phyloP scores from a whole-genome alignment of 192 early-diverging fungal species.

The Umbelopsis vinacea region DNA sequence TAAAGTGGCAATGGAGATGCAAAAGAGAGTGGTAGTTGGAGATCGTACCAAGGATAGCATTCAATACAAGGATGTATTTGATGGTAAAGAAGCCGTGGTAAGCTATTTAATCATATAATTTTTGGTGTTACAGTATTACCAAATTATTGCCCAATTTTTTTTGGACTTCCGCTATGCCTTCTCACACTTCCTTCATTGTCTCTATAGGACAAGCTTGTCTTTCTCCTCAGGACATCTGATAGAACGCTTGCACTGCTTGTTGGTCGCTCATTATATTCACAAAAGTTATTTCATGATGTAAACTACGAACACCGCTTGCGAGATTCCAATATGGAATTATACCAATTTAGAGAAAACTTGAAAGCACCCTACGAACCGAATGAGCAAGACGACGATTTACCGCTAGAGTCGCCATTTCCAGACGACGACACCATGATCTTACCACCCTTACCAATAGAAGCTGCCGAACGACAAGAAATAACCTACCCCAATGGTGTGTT shows the following conservation, averaged over 20 bases:
- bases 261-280: slow-evolving; percentile 86
- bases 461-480: background rate
- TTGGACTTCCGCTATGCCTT: background rate
- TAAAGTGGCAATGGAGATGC: slow-evolving; percentile 68
- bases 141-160: no score
- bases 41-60: slow-evolving; percentile 76
- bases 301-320: slow-evolving; percentile 81
- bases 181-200: background rate
- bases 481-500: slow-evolving; percentile 70
- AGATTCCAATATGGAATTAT: slow-evolving; percentile 80
- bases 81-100: slow-evolving; percentile 89
- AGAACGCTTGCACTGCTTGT: slow-evolving; percentile 85
- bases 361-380: background rate
- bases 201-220: slow-evolving; percentile 56
- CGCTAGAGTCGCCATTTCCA: slow-evolving; percentile 10
- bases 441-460: background rate
- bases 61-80: slow-evolving; percentile 84
- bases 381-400: slow-evolving; percentile 10
- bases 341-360: slow-evolving; percentile 67
- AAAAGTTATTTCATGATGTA: slow-evolving; percentile 92
- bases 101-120: background rate
- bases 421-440: slow-evolving; percentile 6
- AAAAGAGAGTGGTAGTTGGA: slow-evolving; percentile 56
- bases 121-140: no score
- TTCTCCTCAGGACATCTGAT: slow-evolving; percentile 79